Evolutionary conservation across 805 yeast genomes (phyloP).

Genomic region (Ogataea pini): DNA sequence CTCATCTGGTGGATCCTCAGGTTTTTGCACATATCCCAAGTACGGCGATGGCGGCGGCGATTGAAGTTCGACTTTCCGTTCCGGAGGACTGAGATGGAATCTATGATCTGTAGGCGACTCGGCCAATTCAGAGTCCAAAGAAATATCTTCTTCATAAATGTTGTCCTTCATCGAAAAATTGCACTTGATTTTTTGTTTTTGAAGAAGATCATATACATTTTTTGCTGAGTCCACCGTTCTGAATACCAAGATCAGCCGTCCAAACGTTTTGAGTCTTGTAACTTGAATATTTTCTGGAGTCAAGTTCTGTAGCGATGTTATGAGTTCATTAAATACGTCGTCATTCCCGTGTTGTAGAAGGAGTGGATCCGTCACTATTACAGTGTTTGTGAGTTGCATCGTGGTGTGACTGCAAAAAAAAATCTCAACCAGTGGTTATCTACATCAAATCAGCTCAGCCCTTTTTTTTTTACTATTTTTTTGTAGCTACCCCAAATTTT

Average conservation of each 20-base stretch:
- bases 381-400: slow-evolving; percentile 28
- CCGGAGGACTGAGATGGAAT: slow-evolving; percentile 27
- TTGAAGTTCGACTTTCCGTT: slow-evolving; percentile 33
- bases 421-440: background rate
- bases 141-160: background rate
- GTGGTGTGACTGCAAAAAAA: background rate
- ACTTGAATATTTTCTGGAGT: slow-evolving; percentile 24
- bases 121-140: background rate
- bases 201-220: slow-evolving; percentile 17
- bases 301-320: slow-evolving; percentile 14
- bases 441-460: slow-evolving; percentile 1
- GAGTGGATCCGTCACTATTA: slow-evolving; percentile 31
- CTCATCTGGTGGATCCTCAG: slow-evolving; percentile 37
- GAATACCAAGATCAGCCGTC: slow-evolving; percentile 31
- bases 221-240: slow-evolving; percentile 18
- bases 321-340: slow-evolving; percentile 22
- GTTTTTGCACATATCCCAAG: slow-evolving; percentile 32
- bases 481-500: background rate
- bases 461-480: background rate
- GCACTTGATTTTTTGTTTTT: slow-evolving; percentile 22
- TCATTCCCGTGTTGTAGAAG: slow-evolving; percentile 21
- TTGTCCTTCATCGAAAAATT: slow-evolving; percentile 27
- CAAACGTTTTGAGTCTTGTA: slow-evolving; percentile 28
- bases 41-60: slow-evolving; percentile 41
- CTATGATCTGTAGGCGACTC: background rate